Conservation (phyloP, 31 red algal genomes). For the Endocladia muricata region DNA sequence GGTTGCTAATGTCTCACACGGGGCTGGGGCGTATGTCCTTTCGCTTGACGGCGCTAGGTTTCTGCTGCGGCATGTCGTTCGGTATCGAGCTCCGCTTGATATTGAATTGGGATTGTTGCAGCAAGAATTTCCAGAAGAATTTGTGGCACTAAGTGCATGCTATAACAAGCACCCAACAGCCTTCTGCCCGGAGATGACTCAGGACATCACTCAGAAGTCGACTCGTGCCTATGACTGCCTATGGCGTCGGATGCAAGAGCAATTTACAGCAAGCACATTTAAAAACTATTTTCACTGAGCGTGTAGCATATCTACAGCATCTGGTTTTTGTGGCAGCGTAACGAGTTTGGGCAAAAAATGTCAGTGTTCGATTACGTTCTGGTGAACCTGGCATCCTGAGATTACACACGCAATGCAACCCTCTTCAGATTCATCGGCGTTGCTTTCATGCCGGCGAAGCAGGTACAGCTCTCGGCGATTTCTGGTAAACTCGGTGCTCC, state of each 20-base stretch:
- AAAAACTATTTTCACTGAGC: background rate
- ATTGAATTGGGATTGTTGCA: conserved; percentile 71
- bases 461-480: too few relatives aligned
- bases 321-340: too few relatives aligned
- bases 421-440: too few relatives aligned
- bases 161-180: background rate
- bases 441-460: too few relatives aligned
- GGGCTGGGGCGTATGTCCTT: conserved; percentile 65
- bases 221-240: background rate
- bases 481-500: too few relatives aligned
- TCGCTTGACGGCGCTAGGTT: conserved; percentile 58
- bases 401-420: too few relatives aligned
- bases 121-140: conserved; percentile 47
- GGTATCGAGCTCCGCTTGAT: conserved; percentile 70
- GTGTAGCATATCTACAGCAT: too few relatives aligned
- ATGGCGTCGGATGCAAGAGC: background rate
- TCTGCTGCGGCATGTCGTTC: conserved; percentile 40
- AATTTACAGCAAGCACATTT: background rate
- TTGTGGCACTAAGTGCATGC: conserved; percentile 66
- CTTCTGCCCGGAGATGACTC: background rate
- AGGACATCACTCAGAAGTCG: background rate
- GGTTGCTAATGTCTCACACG: conserved; percentile 44
- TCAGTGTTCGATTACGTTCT: too few relatives aligned
- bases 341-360: too few relatives aligned
- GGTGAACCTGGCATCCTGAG: too few relatives aligned